Percentiles rank a stretch among this genome's conserved stretches.
Evolutionary conservation across 176 grass and related monocot genomes (phyloP).

Genomic region (Urochloa ruziziensis): DNA sequence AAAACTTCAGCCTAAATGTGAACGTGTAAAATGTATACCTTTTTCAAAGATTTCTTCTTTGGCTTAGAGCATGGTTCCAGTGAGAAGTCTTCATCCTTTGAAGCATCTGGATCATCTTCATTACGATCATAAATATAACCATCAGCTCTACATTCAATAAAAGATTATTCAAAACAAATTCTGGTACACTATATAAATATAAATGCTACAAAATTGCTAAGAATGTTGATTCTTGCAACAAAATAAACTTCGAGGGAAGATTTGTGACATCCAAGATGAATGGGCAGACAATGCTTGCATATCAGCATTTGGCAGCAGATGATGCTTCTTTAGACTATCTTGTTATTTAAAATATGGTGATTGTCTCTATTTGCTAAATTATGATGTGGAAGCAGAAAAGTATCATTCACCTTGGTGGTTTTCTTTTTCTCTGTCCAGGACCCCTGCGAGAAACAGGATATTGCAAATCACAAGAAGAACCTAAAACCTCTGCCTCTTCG

Average conservation of each 20-base stretch:
- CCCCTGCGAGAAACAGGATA: slow-evolving; percentile 19
- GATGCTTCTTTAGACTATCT: slow-evolving; percentile 10
- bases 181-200: neutral
- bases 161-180: slow-evolving; percentile 13
- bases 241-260: slow-evolving; percentile 11
- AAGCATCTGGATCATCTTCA: neutral
- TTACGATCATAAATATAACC: slow-evolving; percentile 36
- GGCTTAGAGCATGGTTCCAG: neutral
- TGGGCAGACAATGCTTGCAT: neutral
- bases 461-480: slow-evolving; percentile 22
- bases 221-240: neutral
- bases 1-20: neutral
- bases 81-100: slow-evolving; percentile 35
- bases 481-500: neutral
- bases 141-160: slow-evolving; percentile 31
- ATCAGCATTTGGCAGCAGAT: neutral
- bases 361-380: neutral
- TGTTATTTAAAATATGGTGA: slow-evolving; percentile 23
- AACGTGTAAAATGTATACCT: slow-evolving; percentile 32
- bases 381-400: slow-evolving; percentile 2
- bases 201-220: neutral
- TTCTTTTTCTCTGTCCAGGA: slow-evolving; percentile 50
- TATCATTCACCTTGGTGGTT: slow-evolving; percentile 36
- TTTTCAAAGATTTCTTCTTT: slow-evolving; percentile 24
- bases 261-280: neutral